These are phyloP conservation scores for Roridomyces roridus DNA, from an alignment of 768 basidiomycete genomes.

Conservation along the genomic window DNA sequence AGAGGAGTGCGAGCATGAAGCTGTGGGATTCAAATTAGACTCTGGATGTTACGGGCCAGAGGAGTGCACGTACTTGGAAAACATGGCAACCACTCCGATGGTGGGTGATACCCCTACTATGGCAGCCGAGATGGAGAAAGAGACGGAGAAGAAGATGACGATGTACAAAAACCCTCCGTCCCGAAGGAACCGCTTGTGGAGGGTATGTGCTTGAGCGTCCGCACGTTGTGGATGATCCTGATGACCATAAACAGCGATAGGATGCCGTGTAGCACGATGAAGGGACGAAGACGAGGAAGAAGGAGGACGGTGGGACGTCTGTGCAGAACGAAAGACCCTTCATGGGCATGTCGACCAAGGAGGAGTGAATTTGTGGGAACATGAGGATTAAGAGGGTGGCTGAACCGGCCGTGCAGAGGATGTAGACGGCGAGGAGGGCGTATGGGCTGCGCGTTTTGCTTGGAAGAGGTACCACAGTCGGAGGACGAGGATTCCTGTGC, in stretches of 20 bases:
- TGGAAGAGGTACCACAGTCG: constrained; percentile 24
- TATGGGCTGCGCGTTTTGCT: constrained; percentile 8
- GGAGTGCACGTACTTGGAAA: constrained; percentile 20
- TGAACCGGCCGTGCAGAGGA: constrained; percentile 19
- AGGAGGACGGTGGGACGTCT: constrained; percentile 19
- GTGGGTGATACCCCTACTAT: constrained; percentile 26
- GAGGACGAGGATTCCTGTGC: constrained; percentile 21
- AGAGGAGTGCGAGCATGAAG: constrained; percentile 26
- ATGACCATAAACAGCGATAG: constrained; percentile 23
- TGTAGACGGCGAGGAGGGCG: constrained; percentile 9
- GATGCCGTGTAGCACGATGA: constrained; percentile 21
- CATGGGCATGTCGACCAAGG: constrained; percentile 19
- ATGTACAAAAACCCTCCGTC: constrained; percentile 25
- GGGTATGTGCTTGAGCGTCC: constrained; percentile 14
- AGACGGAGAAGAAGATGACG: constrained; percentile 26
- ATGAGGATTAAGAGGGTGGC: constrained; percentile 1
- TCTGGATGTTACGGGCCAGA: neutral
- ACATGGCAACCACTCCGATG: constrained; percentile 25
- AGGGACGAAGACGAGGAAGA: constrained; percentile 24
- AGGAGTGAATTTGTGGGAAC: constrained; percentile 18
- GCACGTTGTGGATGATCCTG: constrained; percentile 19
- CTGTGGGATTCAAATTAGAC: constrained; percentile 1
- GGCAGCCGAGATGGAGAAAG: constrained; percentile 24
- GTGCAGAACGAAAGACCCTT: constrained; percentile 18
- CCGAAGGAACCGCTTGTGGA: constrained; percentile 17